These are phyloP conservation scores for Pseudogymnoascus sp. DNA, from an alignment of 2,329 filamentous ascomycete genomes.

Conservation along the genomic window DNA sequence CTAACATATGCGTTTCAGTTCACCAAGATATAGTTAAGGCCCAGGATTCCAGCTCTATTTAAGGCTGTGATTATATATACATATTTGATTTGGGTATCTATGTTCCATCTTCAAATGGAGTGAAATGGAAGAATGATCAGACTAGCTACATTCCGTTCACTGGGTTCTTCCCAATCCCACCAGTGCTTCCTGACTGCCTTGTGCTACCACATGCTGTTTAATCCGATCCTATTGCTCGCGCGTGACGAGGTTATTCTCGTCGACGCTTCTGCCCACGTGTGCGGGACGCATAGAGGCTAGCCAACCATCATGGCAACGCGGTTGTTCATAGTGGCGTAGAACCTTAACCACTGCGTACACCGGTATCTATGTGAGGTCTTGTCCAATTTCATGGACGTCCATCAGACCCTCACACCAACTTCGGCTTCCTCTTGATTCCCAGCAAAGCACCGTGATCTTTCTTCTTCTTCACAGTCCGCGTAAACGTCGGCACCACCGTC, in stretches of 20 bases:
- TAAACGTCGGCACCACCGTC: slow-evolving; percentile 42
- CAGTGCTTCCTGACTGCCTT: background rate
- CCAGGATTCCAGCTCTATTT: background rate
- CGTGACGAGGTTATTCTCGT: background rate
- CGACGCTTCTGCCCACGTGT: background rate
- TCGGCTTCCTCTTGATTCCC: slow-evolving; percentile 80
- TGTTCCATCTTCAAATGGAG: background rate
- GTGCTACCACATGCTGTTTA: background rate
- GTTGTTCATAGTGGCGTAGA: background rate
- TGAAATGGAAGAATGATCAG: background rate
- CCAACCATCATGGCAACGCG: background rate
- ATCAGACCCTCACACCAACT: slow-evolving; percentile 40
- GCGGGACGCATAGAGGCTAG: background rate
- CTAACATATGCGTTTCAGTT: background rate
- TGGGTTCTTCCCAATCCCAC: background rate
- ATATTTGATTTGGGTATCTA: background rate
- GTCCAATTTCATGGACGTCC: background rate
- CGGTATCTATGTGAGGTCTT: background rate
- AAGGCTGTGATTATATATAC: background rate
- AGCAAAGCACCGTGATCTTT: slow-evolving; percentile 68
- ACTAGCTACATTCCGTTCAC: background rate
- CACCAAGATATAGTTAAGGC: background rate
- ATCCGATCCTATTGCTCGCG: background rate
- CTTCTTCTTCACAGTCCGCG: slow-evolving; percentile 75
- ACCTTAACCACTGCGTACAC: background rate